Evolutionary conservation across 1,284 basidiomycete species (phyloP), one percentile per base, ranked within the genome.

Genomic region (Hemileia vastatrix): DNA sequence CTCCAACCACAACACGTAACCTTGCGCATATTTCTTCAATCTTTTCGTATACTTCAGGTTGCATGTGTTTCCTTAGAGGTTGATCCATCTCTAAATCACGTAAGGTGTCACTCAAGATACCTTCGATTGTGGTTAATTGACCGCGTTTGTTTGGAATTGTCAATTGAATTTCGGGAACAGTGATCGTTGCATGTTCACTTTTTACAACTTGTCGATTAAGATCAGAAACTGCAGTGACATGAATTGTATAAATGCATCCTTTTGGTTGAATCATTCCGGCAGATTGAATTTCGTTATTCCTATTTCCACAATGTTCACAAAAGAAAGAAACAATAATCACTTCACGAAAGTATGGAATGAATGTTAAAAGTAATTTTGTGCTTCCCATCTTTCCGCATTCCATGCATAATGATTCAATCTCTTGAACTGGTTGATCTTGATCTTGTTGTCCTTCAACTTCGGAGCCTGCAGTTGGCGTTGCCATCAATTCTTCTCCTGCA

Each of bases 281-380:
- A 6, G 87, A 84, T 73, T 97, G 92, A 54, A 96, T 87, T 77
- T 98, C 94, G 72, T 92, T 97, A 78, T 98, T 97, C 48, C 83
- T 77, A 70, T 83, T 79, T 18, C 91, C 92, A 71, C 94, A 98
- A 75, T 92, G 86, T 59, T 94, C 88, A 76, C 94, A 98, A 64
- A 84, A 83, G 80, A 98, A 98, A 48, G 89, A 92, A 83, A 92
- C 90, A 64, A 98, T 84, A 70, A 98, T 88, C 62, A 98, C 86
- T 77, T 98, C 90, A 62, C 84, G 82, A 80, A 98, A 98, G 80
- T 88, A 97, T 0, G 94, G 95, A 63, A 98, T 98, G n/a, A 86
- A 86, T 1, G 94, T 97, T 61, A 98, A 81, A 67, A 98, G 83
- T 72, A 98, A 79, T 52, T 92, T 81, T 0, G 95, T 98, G 18